A percentile compares a stretch with the other conserved stretches of the same genome.
These are phyloP conservation scores for Beauveria medogensis DNA, from an alignment of 2,329 filamentous ascomycete species.

Conservation along the genomic window DNA sequence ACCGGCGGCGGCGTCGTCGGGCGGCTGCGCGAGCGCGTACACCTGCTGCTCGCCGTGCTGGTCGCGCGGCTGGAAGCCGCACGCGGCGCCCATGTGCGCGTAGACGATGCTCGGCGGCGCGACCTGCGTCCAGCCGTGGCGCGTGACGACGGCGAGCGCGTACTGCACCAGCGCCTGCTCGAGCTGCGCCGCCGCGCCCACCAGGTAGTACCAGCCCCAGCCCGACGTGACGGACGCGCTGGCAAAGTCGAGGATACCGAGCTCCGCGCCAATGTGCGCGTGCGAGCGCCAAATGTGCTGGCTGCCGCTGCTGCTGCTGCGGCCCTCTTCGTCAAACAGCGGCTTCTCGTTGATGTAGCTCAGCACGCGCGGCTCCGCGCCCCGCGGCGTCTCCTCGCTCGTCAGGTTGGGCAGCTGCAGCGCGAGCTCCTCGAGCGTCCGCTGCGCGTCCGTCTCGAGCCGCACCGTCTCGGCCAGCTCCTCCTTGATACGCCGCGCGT, in stretches of 20 bases:
- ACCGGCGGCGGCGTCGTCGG: slow-evolving; percentile 50
- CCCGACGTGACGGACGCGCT: slow-evolving; percentile 74
- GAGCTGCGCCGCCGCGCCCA: slow-evolving; percentile 86
- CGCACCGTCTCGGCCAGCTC: slow-evolving; percentile 52
- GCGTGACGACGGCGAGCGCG: slow-evolving; percentile 64
- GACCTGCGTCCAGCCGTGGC: slow-evolving; percentile 69
- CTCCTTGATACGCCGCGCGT: slow-evolving; percentile 58
- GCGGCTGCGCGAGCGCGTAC: slow-evolving; percentile 65
- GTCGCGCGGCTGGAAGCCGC: slow-evolving; percentile 91
- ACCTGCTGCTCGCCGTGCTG: slow-evolving; percentile 86
- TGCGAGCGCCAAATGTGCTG: slow-evolving; percentile 60
- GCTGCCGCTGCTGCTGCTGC: slow-evolving; percentile 21
- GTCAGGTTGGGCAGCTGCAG: slow-evolving; percentile 81
- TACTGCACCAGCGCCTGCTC: slow-evolving; percentile 91
- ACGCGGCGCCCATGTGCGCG: slow-evolving; percentile 79
- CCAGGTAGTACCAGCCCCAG: slow-evolving; percentile 96
- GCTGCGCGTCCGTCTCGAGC: slow-evolving; percentile 48
- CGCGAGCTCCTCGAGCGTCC: slow-evolving; percentile 67
- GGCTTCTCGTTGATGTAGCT: slow-evolving; percentile 71
- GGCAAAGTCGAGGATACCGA: slow-evolving; percentile 87
- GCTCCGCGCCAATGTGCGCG: slow-evolving; percentile 74
- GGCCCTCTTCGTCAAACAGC: slow-evolving; percentile 25
- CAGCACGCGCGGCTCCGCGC: slow-evolving; percentile 55
- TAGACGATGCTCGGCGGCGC: slow-evolving; percentile 88
- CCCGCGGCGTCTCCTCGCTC: slow-evolving; percentile 64